These are phyloP conservation scores for Diplosphaera chodatii DNA, from an alignment of 139 green algal species.

Conservation along the genomic window DNA sequence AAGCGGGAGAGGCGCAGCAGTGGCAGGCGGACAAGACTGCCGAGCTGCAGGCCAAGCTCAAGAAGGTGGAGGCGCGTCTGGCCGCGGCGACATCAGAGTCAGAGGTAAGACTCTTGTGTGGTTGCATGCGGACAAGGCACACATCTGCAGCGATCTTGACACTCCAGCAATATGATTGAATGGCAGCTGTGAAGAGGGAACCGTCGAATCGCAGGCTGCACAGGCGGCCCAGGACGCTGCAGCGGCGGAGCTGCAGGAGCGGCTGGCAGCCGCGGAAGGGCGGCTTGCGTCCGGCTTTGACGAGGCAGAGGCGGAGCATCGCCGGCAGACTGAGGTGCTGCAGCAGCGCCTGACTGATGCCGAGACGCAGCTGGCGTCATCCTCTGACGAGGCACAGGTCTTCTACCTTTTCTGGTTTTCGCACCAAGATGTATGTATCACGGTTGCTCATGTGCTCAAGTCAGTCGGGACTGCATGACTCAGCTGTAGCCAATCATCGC, in stretches of 20 bases:
- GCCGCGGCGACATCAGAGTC: no score
- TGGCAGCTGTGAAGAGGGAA: no score
- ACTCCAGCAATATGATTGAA: no score
- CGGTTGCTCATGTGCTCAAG: no score
- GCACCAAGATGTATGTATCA: no score
- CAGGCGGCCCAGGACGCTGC: neutral
- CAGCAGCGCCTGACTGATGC: neutral
- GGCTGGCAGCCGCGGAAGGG: neutral
- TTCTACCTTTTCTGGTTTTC: no score
- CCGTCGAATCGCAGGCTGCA: no score
- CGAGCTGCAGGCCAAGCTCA: neutral
- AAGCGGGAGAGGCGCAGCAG: neutral
- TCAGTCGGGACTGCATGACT: no score
- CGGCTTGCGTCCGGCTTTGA: neutral
- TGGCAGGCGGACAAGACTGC: neutral
- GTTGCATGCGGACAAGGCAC: no score
- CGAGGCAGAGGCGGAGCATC: neutral
- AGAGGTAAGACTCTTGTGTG: no score
- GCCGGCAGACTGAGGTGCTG: neutral
- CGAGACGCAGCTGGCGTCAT: neutral
- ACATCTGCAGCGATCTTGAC: no score
- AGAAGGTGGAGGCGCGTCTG: neutral
- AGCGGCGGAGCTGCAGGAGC: neutral
- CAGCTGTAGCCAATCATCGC: no score
- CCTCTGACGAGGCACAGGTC: neutral